phyloP scores from a whole-genome alignment of 1,284 basidiomycete genomes.

The Sparassis latifolia region DNA sequence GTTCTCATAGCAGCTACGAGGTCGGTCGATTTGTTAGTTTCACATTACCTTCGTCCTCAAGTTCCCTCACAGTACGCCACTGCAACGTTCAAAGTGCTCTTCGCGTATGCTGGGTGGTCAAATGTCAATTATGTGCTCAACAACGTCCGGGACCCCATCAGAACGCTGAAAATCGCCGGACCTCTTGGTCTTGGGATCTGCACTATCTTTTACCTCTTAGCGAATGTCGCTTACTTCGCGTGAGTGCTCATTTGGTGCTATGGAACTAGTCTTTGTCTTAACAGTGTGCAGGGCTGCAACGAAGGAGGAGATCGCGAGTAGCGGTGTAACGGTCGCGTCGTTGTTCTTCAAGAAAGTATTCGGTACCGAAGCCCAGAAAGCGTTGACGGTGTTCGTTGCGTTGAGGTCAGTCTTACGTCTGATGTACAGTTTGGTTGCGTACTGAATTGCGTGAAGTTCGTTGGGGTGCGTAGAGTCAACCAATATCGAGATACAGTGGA shows the following conservation, averaged over 20 bases:
- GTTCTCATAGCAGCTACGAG: constrained; percentile 67
- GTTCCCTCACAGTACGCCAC: constrained; percentile 36
- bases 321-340: constrained; percentile 56
- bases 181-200: constrained; percentile 55
- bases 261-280: too few relatives aligned
- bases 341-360: constrained; percentile 67
- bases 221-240: constrained; percentile 69
- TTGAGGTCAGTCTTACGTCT: constrained; percentile 24
- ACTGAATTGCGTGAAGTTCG: constrained; percentile 12
- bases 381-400: constrained; percentile 57
- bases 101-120: constrained; percentile 38
- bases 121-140: constrained; percentile 40
- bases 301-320: constrained; percentile 54
- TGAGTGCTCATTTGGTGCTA: constrained; percentile 14
- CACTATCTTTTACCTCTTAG: constrained; percentile 49
- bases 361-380: constrained; percentile 51
- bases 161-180: constrained; percentile 61
- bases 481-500: too few relatives aligned
- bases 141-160: constrained; percentile 58
- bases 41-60: neutral
- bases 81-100: constrained; percentile 52
- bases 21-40: constrained; percentile 22
- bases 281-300: constrained; percentile 39
- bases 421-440: neutral
- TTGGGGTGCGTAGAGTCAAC: constrained; percentile 12